Evolutionary conservation across 1,284 basidiomycete genomes (phyloP).

Genomic region (Puccinia brachypodii): DNA sequence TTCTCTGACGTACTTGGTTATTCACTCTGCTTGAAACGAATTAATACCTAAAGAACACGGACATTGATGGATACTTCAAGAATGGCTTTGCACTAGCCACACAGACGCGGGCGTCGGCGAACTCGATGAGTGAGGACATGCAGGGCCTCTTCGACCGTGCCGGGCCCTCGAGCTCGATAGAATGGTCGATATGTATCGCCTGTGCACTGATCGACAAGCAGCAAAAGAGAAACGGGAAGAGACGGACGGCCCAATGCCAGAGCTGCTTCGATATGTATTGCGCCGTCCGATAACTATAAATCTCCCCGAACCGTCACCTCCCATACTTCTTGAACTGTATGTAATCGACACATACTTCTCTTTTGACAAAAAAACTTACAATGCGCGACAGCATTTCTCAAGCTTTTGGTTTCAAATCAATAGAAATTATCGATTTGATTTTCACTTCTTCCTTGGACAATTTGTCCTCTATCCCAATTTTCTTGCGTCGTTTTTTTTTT

Average conservation of each 20-base stretch:
- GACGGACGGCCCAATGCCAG: slow-evolving; percentile 37
- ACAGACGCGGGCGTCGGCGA: slow-evolving; percentile 6
- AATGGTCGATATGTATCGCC: slow-evolving; percentile 46
- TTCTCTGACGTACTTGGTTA: neutral
- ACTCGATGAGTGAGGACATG: slow-evolving; percentile 32
- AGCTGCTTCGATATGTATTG: slow-evolving; percentile 48
- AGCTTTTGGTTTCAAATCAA: neutral
- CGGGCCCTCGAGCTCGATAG: slow-evolving; percentile 31
- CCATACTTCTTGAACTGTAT: neutral
- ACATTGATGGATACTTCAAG: slow-evolving; percentile 42
- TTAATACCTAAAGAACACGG: slow-evolving; percentile 36
- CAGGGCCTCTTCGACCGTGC: slow-evolving; percentile 34
- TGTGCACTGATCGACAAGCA: slow-evolving; percentile 47
- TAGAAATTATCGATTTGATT: neutral
- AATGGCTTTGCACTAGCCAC: slow-evolving; percentile 48
- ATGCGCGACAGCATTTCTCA: neutral
- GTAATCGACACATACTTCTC: neutral
- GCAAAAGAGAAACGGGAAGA: slow-evolving; percentile 38
- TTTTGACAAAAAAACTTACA: neutral
- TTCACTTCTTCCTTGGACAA: neutral
- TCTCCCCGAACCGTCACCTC: neutral
- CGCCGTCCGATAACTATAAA: neutral
- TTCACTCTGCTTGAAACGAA: neutral
- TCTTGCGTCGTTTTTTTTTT: neutral
- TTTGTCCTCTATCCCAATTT: neutral